Evolutionary conservation across 257 asterid genomes (phyloP), one percentile per base, ranked within the genome.

Genomic region (Osmanthus fragrans): DNA sequence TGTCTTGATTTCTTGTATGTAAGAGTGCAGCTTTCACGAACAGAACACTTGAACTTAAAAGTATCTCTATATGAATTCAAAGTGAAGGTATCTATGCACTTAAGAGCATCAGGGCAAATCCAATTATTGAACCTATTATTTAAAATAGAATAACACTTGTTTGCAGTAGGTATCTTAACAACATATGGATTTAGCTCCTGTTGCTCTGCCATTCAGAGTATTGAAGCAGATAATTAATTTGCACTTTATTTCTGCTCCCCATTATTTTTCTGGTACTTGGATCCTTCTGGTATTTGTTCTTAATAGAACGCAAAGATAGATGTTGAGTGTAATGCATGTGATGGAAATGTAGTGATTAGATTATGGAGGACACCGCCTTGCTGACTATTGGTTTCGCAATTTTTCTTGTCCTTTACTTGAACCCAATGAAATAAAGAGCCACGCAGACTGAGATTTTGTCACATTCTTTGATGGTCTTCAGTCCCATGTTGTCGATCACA

Each of bases 401-500:
- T 4, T 82, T 32, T 76, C 87, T 39, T 92, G 95, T 80, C 90
- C 72, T 34, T 86, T 88, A 42, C 82, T 82, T 8, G 86, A 85
- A 72, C 89, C 74, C 6, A 29, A 83, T 13, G 73, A 80, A 23
- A 70, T 86, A 36, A 76, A 40, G 21, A 84, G 36, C 75, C 39
- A 82, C 21, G 29, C 70, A 7, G 86, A 77, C 70, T 91, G 89
- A 78, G 90, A 91, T 54, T 89, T 88, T n/a, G 94, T 93, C 25
- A 91, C 89, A 60, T 86, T 81, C 70, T 86, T 88, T 33, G 94
- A 91, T 69, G 94, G 87, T 79, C 94, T 89, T 64, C 86, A 72
- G 71, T 85, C 91, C 47, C 79, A 73, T 32, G 80, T 91, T 5
- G 86, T 83, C 19, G 89, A 87, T 42, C 80, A 81, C 60, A 60